These are phyloP conservation scores for Wickerhamiella slavikovae DNA, from an alignment of 805 yeast species.

Conservation along the genomic window DNA sequence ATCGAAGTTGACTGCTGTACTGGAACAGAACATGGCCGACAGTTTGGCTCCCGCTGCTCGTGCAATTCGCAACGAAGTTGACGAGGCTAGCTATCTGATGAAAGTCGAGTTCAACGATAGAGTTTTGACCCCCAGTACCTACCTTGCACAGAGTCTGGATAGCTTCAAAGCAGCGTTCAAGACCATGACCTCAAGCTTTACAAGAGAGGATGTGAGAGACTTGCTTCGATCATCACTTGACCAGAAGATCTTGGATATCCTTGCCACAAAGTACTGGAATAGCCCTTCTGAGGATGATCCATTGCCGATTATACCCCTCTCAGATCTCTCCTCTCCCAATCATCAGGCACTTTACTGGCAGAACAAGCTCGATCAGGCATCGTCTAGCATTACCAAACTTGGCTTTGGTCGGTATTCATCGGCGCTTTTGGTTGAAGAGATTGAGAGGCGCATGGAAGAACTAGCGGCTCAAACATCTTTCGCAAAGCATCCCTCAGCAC, in stretches of 20 bases:
- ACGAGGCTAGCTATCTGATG: slow-evolving; percentile 78
- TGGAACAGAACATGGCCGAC: slow-evolving; percentile 79
- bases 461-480: slow-evolving; percentile 57
- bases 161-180: slow-evolving; percentile 67
- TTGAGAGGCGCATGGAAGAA: slow-evolving; percentile 55
- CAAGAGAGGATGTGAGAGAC: slow-evolving; percentile 61
- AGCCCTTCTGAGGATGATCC: slow-evolving; percentile 23
- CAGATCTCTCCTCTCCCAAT: slow-evolving; percentile 27
- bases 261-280: slow-evolving; percentile 90
- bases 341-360: slow-evolving; percentile 73
- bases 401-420: slow-evolving; percentile 91
- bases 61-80: slow-evolving; percentile 74
- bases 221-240: slow-evolving; percentile 69
- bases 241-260: slow-evolving; percentile 65
- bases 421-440: slow-evolving; percentile 56
- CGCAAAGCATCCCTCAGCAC: slow-evolving; percentile 71
- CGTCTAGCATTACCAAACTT: slow-evolving; percentile 68
- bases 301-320: slow-evolving; percentile 1
- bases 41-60: slow-evolving; percentile 74
- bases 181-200: slow-evolving; percentile 65
- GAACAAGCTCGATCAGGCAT: slow-evolving; percentile 61
- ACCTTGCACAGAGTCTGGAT: slow-evolving; percentile 81
- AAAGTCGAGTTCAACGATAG: slow-evolving; percentile 95
- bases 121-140: slow-evolving; percentile 81
- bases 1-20: slow-evolving; percentile 61